A percentile compares a stretch with the other conserved stretches of the same genome.
These are phyloP conservation scores for Cytospora leucostoma DNA, from an alignment of 2,329 filamentous ascomycete species.

Conservation along the genomic window DNA sequence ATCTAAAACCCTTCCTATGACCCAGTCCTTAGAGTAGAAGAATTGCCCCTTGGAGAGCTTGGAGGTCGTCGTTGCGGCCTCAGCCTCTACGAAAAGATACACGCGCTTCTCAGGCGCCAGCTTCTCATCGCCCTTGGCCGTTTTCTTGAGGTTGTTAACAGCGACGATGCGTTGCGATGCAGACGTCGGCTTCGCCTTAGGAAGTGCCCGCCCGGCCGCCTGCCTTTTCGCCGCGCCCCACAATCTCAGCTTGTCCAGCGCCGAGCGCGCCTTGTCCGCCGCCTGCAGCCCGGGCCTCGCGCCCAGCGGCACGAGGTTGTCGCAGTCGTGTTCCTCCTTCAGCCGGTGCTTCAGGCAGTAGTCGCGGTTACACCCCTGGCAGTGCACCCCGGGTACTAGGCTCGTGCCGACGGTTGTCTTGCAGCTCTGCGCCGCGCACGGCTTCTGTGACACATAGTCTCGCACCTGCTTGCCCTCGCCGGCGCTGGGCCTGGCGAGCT, in stretches of 20 bases:
- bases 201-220: constrained; percentile 57
- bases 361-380: constrained; percentile 67
- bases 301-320: constrained; percentile 65
- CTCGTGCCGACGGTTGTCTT: constrained; percentile 72
- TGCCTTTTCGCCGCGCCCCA: constrained; percentile 79
- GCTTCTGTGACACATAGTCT: constrained; percentile 61
- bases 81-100: constrained; percentile 88
- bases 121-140: constrained; percentile 86
- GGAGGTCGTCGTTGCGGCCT: constrained; percentile 78
- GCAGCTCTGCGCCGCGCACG: constrained; percentile 67
- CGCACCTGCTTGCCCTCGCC: constrained; percentile 57
- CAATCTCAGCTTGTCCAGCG: constrained; percentile 73
- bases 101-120: constrained; percentile 80
- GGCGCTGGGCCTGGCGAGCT: constrained; percentile 54
- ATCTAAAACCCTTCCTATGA: constrained; percentile 80
- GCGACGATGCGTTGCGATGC: constrained; percentile 67
- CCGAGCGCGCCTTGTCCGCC: constrained; percentile 69
- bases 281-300: constrained; percentile 47
- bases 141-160: constrained; percentile 78
- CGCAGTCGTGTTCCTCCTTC: constrained; percentile 81
- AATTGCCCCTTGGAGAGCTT: constrained; percentile 83
- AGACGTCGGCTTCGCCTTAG: constrained; percentile 64
- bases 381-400: constrained; percentile 69
- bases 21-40: constrained; percentile 83
- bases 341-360: constrained; percentile 80